Evolutionary conservation across 2,329 filamentous ascomycete species (phyloP).

Genomic region (Scopulariopsis brevicaulis): DNA sequence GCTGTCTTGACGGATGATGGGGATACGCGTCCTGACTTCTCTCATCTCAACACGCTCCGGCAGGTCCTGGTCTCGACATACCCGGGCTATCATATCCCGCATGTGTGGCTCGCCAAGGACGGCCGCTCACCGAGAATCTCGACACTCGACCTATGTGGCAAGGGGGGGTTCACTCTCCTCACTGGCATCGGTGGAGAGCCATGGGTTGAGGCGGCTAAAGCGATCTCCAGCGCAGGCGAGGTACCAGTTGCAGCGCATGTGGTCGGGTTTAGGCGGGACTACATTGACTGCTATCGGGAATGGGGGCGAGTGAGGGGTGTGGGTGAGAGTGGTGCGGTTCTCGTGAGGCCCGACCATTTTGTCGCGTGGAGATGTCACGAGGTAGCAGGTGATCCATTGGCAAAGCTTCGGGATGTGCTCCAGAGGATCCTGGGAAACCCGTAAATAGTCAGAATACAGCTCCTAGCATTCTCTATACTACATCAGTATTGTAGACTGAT

Average conservation of each 20-base stretch:
- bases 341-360: conserved; percentile 47
- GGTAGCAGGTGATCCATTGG: not conserved
- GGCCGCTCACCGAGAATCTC: conserved; percentile 33
- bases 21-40: too few species aligned
- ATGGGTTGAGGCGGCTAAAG: conserved; percentile 38
- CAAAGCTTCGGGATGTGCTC: not conserved
- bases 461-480: too few species aligned
- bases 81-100: conserved; percentile 48
- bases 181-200: conserved; percentile 41
- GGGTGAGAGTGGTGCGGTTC: conserved; percentile 43
- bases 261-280: conserved; percentile 48
- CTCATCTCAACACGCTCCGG: too few species aligned
- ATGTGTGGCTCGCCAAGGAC: conserved; percentile 47
- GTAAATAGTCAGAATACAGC: too few species aligned
- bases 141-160: conserved; percentile 48
- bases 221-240: conserved; percentile 23
- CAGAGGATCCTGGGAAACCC: not conserved
- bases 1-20: too few species aligned
- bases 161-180: conserved; percentile 37
- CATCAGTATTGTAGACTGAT: too few species aligned
- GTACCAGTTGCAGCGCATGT: conserved; percentile 34
- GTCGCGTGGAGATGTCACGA: conserved; percentile 32
- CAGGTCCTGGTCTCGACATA: conserved; percentile 38
- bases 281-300: conserved; percentile 49
- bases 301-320: conserved; percentile 44